Evolutionary conservation across 257 asterid species (phyloP).

Genomic region (Verbena officinalis): DNA sequence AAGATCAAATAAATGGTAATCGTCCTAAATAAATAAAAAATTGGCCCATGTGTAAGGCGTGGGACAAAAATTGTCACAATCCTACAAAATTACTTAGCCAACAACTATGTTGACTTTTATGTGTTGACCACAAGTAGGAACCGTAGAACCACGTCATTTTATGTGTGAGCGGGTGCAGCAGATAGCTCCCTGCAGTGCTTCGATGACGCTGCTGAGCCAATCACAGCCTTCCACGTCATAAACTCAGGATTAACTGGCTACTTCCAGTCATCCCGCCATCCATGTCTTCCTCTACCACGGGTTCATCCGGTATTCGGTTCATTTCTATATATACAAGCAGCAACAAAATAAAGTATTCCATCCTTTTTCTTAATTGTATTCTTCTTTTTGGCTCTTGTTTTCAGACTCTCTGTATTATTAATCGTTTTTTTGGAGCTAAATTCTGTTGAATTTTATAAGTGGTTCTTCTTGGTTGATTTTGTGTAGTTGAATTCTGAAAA

Average conservation of each 20-base stretch:
- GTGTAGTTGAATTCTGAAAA: background rate
- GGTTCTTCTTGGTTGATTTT: constrained; percentile 1
- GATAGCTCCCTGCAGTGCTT: background rate
- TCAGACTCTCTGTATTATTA: background rate
- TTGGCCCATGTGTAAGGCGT: constrained; percentile 17
- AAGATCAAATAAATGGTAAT: background rate
- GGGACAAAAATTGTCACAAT: background rate
- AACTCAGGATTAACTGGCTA: constrained; percentile 2
- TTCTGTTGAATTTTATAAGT: constrained; percentile 10
- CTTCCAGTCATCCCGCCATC: background rate
- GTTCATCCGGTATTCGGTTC: constrained; percentile 22
- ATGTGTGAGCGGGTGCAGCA: background rate
- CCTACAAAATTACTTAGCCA: background rate
- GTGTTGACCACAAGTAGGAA: background rate
- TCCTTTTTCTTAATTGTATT: background rate
- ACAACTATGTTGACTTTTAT: background rate
- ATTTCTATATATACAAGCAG: constrained; percentile 1
- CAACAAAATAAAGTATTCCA: background rate
- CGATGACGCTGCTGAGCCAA: constrained; percentile 37
- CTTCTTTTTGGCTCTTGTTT: constrained; percentile 10
- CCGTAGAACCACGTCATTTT: background rate
- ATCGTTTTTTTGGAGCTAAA: background rate
- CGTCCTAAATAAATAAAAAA: background rate
- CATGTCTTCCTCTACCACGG: constrained; percentile 7
- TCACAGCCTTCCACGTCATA: constrained; percentile 25